phyloP scores from a whole-genome alignment of 495 filamentous ascomycete genomes.

The Neurospora discreta region DNA sequence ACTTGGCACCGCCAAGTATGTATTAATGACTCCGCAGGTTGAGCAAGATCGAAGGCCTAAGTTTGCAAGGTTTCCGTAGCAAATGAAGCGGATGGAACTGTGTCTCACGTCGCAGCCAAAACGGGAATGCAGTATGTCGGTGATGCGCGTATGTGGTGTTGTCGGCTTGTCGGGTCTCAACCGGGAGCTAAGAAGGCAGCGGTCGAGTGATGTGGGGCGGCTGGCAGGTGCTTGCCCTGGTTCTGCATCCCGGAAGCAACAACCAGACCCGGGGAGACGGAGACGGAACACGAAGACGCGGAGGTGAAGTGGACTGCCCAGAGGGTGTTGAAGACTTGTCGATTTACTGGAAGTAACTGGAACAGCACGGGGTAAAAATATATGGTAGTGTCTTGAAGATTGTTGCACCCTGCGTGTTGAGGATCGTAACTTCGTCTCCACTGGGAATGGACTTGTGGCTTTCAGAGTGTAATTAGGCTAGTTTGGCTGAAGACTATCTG shows the following conservation, averaged over 20 bases:
- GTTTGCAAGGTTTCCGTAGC: neutral
- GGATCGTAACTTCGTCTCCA: neutral
- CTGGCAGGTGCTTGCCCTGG: neutral
- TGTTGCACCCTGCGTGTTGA: neutral
- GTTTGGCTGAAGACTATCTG: neutral
- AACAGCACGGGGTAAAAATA: neutral
- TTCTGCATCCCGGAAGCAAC: neutral
- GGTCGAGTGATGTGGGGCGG: neutral
- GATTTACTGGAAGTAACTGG: neutral
- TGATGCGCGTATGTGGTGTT: neutral
- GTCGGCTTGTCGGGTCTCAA: neutral
- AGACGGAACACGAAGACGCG: neutral
- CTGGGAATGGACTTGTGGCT: neutral
- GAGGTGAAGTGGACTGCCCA: neutral
- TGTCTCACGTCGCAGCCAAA: neutral
- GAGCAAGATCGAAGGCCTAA: neutral
- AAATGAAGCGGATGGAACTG: neutral
- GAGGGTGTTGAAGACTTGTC: neutral
- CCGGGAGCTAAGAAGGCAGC: neutral
- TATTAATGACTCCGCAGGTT: neutral
- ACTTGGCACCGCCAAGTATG: neutral
- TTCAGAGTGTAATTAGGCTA: neutral
- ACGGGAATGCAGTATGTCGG: neutral
- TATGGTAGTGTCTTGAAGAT: neutral
- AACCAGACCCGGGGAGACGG: neutral